Conservation (phyloP, 768 basidiomycete genomes). For the Phaeotremella skinneri region DNA sequence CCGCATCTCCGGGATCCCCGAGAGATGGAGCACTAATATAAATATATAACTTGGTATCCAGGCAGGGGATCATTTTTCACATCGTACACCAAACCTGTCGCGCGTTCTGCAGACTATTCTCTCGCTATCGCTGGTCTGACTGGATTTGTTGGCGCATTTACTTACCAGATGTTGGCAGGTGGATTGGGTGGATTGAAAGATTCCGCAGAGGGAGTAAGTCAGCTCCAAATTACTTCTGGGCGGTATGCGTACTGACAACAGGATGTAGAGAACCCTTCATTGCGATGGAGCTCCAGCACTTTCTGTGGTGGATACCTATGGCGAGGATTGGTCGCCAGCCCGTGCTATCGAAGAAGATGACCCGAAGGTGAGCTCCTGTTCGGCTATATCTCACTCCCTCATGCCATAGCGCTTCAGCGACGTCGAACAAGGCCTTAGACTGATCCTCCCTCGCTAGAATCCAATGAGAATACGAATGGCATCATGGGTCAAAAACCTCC, state of each 20-base stretch:
- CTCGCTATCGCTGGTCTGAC: too few species aligned
- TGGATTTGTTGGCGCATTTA: too few species aligned
- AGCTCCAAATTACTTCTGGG: neutral
- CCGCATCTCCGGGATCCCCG: too few species aligned
- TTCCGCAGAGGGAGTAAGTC: constrained; percentile 8
- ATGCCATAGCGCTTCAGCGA: neutral
- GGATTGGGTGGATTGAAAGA: too few species aligned
- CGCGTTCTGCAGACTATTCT: too few species aligned
- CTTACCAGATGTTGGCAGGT: too few species aligned
- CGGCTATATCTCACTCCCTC: neutral
- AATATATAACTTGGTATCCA: too few species aligned
- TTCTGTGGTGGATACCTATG: constrained; percentile 28
- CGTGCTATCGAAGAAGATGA: constrained; percentile 48
- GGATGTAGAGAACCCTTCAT: constrained; percentile 19
- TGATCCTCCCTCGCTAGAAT: constrained; percentile 28
- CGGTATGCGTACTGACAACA: constrained; percentile 12
- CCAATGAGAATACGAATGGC: constrained; percentile 77
- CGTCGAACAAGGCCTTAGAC: neutral
- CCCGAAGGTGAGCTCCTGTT: constrained; percentile 32
- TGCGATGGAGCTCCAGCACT: constrained; percentile 38
- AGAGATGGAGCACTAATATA: too few species aligned
- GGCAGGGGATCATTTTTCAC: too few species aligned
- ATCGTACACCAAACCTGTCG: too few species aligned
- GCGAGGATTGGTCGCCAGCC: constrained; percentile 36
- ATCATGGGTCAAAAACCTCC: constrained; percentile 70